Conservation (phyloP, 225 moss, liverwort and hornwort species). For the Lunularia cruciata region DNA sequence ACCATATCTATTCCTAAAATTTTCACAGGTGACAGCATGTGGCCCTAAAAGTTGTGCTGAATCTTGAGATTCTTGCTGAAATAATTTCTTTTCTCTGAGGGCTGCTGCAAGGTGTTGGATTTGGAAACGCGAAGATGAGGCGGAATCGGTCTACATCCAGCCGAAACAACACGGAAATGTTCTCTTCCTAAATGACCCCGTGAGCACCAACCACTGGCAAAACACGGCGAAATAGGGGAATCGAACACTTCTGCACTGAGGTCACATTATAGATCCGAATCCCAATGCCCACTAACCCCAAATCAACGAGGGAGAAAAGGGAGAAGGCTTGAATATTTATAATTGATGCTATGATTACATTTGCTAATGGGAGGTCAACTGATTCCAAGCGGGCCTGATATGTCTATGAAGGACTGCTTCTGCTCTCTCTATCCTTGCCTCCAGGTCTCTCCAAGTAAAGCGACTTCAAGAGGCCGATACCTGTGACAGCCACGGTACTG, state of each 20-base stretch:
- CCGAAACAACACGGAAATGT: background rate
- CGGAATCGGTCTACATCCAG: background rate
- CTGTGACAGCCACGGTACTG: constrained; percentile 52
- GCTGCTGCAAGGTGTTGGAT: background rate
- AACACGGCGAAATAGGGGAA: background rate
- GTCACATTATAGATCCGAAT: background rate
- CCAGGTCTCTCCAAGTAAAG: constrained; percentile 55
- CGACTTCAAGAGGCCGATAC: constrained; percentile 62
- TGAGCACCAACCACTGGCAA: background rate
- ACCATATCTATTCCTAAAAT: background rate
- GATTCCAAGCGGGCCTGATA: constrained; percentile 25
- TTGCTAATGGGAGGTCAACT: constrained; percentile 30
- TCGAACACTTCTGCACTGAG: background rate
- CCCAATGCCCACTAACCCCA: constrained; percentile 6
- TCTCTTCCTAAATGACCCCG: background rate
- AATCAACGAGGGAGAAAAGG: background rate
- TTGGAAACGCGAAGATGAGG: background rate
- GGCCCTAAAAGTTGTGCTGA: background rate
- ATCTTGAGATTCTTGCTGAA: background rate
- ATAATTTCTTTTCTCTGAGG: background rate
- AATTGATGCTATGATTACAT: constrained; percentile 20
- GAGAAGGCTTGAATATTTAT: constrained; percentile 18
- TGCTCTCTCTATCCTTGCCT: constrained; percentile 44
- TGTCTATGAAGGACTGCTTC: constrained; percentile 21
- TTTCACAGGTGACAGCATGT: background rate